Percentiles rank a stretch among this genome's conserved stretches.
phyloP scores from a whole-genome alignment of 371 early-diverging fungal genomes.

The Circinella minor region DNA sequence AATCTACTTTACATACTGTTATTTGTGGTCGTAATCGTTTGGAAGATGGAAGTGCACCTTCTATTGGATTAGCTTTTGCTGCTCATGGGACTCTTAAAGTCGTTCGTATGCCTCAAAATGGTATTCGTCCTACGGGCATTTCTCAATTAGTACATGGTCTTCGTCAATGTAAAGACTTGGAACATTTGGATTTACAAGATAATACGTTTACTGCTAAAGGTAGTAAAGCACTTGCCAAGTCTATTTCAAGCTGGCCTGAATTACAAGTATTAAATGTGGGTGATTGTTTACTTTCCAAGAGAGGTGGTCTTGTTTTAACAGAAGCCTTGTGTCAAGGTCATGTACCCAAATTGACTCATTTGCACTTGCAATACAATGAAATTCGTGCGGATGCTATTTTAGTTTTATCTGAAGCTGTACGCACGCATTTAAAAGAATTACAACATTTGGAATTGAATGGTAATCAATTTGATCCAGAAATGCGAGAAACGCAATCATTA shows the following conservation, averaged over 20 bases:
- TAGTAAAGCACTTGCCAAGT: conserved; percentile 78
- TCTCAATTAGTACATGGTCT: conserved; percentile 73
- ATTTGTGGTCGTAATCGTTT: conserved; percentile 94
- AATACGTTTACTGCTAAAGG: conserved; percentile 93
- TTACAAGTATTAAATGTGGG: conserved; percentile 84
- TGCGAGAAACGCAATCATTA: conserved; percentile 68
- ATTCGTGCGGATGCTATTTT: conserved; percentile 77
- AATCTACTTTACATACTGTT: conserved; percentile 77
- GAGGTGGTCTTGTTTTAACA: conserved; percentile 71
- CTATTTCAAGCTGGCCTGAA: conserved; percentile 79
- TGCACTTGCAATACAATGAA: conserved; percentile 90
- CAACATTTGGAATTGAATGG: conserved; percentile 87
- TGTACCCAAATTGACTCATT: conserved; percentile 63
- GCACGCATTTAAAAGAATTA: conserved; percentile 62
- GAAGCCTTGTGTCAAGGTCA: conserved; percentile 63
- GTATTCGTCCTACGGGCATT: conserved; percentile 95
- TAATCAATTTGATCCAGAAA: conserved; percentile 86
- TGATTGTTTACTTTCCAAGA: conserved; percentile 86
- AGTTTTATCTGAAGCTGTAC: conserved; percentile 70
- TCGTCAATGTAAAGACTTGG: conserved; percentile 67
- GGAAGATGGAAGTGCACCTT: conserved; percentile 82
- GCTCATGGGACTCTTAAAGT: conserved; percentile 77
- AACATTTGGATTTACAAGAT: conserved; percentile 92
- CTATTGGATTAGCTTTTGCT: conserved; percentile 82
- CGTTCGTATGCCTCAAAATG: conserved; percentile 96